A percentile compares a stretch with the other conserved stretches of the same genome.
These are phyloP conservation scores for Novymonas esmeraldas DNA, from an alignment of 208 protist species.

Conservation along the genomic window DNA sequence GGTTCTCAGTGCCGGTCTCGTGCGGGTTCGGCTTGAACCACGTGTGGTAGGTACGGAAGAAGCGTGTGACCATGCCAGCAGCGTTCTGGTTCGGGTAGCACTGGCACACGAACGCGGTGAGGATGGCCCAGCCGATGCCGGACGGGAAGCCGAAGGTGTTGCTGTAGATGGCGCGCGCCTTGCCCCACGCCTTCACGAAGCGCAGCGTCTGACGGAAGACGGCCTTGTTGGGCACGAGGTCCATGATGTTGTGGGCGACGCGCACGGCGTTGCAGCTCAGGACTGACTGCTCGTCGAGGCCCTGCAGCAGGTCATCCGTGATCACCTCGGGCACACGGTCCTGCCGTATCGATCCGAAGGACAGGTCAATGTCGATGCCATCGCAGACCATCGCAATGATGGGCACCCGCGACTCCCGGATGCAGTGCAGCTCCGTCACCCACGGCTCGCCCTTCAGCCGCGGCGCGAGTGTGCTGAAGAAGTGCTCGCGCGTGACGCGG, in stretches of 20 bases:
- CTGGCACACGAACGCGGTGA: constrained; percentile 97
- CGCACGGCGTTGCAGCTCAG: constrained; percentile 96
- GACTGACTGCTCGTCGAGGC: constrained; percentile 94
- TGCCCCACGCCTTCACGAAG: constrained; percentile 98
- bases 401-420: constrained; percentile 95
- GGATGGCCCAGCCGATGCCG: constrained; percentile 97
- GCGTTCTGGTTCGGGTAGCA: constrained; percentile 97
- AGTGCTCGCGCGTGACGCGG: constrained; percentile 92
- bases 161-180: constrained; percentile 94
- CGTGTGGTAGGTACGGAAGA: constrained; percentile 93
- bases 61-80: constrained; percentile 90
- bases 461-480: constrained; percentile 93
- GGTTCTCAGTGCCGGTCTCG: constrained; percentile 78
- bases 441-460: constrained; percentile 76
- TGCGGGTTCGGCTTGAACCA: constrained; percentile 94
- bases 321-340: constrained; percentile 93
- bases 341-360: constrained; percentile 93
- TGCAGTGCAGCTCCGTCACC: constrained; percentile 87
- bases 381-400: constrained; percentile 97
- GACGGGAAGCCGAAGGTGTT: constrained; percentile 97
- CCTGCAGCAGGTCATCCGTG: constrained; percentile 91
- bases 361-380: constrained; percentile 97
- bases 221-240: constrained; percentile 95
- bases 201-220: constrained; percentile 95
- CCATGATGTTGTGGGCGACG: constrained; percentile 97